Conservation (phyloP, 2,329 filamentous ascomycete species). For the Ilyonectria destructans region DNA sequence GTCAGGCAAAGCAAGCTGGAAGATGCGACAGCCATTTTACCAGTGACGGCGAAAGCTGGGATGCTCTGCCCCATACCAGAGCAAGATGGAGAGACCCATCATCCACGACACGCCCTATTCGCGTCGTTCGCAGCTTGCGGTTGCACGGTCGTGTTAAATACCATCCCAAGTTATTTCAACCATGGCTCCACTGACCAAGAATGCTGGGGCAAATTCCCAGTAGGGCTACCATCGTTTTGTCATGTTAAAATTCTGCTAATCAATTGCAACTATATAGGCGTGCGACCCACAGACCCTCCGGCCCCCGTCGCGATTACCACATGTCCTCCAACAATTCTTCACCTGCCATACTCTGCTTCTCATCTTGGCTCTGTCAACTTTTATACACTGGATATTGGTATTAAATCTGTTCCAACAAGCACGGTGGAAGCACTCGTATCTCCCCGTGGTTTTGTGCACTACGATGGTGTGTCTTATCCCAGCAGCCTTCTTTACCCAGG, state of each 20-base stretch:
- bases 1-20: not conserved
- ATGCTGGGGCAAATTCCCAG: not conserved
- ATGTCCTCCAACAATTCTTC: not conserved
- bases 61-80: too few species aligned
- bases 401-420: not conserved
- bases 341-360: not conserved
- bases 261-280: not conserved
- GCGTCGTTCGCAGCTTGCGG: not conserved
- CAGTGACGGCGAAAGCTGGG: not conserved
- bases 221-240: not conserved
- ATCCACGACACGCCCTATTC: too few species aligned
- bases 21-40: not conserved
- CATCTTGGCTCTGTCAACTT: not conserved
- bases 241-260: not conserved
- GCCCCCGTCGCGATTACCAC: not conserved
- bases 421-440: not conserved
- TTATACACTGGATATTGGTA: not conserved
- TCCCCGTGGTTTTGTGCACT: not conserved
- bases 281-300: constrained; percentile 3
- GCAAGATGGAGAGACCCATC: not conserved
- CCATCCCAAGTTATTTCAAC: not conserved
- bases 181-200: too few species aligned
- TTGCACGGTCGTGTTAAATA: not conserved
- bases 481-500: not conserved
- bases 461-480: not conserved